These are phyloP conservation scores for Phellinidium pouzarii DNA, from an alignment of 1,284 basidiomycete species.

Conservation along the genomic window DNA sequence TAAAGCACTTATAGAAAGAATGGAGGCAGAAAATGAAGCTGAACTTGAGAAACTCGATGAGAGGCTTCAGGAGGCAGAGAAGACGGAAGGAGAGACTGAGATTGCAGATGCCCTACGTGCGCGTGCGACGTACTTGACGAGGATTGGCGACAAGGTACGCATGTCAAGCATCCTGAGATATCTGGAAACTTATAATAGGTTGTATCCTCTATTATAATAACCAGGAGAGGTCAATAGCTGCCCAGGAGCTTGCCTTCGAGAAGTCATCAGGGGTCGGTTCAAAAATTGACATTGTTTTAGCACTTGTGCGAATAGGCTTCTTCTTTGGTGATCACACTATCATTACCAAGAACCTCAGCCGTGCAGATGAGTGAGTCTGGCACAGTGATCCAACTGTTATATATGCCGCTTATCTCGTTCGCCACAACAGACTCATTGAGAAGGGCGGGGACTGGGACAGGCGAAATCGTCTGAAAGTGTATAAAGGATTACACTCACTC, in stretches of 20 bases:
- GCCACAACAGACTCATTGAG: slow-evolving; percentile 69
- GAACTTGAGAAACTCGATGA: slow-evolving; percentile 76
- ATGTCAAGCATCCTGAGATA: not conserved
- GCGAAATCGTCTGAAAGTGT: slow-evolving; percentile 93
- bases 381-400: not conserved
- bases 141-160: slow-evolving; percentile 85
- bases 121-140: slow-evolving; percentile 82
- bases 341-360: slow-evolving; percentile 67
- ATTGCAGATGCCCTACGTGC: slow-evolving; percentile 83
- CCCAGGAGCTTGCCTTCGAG: slow-evolving; percentile 80
- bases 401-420: not conserved
- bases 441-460: slow-evolving; percentile 98
- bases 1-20: slow-evolving; percentile 51
- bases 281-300: slow-evolving; percentile 87
- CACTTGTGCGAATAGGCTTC: slow-evolving; percentile 85
- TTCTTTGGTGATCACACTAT: slow-evolving; percentile 84
- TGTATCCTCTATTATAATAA: not conserved
- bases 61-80: slow-evolving; percentile 79
- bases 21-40: slow-evolving; percentile 73
- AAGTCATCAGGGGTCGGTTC: slow-evolving; percentile 93
- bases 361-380: slow-evolving; percentile 76
- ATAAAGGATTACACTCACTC: slow-evolving; percentile 81
- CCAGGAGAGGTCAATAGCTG: slow-evolving; percentile 69
- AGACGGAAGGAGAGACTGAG: slow-evolving; percentile 91
- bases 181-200: not conserved